Base-by-base conservation (phyloP, 2,329 filamentous ascomycete species). In the Penicillium sp. region DNA sequence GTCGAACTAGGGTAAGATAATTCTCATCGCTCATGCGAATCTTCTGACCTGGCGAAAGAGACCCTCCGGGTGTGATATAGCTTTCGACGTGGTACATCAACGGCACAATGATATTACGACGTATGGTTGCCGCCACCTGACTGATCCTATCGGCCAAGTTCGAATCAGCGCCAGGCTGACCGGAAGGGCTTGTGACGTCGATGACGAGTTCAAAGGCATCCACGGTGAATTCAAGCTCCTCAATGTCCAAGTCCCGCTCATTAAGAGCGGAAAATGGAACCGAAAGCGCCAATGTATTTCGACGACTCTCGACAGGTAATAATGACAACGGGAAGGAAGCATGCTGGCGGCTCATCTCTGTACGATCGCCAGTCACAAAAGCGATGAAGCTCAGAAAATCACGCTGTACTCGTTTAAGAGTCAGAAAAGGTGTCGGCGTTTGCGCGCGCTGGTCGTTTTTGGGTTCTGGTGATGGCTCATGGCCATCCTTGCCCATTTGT, bases 321-420 rank as follows among this genome's bases (percentile, higher is more conserved):
- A 83, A 81, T 2, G 89, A 87, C 1, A 91, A 76, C 0, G 89
- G 89, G 66, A 90, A 90, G 0, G 87, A 73, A 9, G 73, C 70
- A 51, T 76, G 73, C 24, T 75, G 73, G 10, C 72, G 73, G 50
- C 67, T 73, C 45, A 76, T 59, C 51, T 76, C 72, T 3, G 65
- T 68, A 17, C 65, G 54, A 57, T 75, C 70, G 3, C 73, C 79
- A 4, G 86, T 85, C 28, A 89, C 81, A 26, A 89, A 81, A 1
- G 86, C 86, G 9, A 91, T 78, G 59, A 91, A 90, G 58, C 88
- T 88, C 42, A 91, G 79, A 62, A 91, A 91, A 62, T 91, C 88
- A 51, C 87, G 81, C 73, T 91, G 89, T 3, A 88, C 85, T 53
- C 87, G 81, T 71, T 91, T 91, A 6, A 91, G 76, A 0, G 88